Conservation (phyloP, 2,329 filamentous ascomycete species). For the Beauveria pseudobassiana region DNA sequence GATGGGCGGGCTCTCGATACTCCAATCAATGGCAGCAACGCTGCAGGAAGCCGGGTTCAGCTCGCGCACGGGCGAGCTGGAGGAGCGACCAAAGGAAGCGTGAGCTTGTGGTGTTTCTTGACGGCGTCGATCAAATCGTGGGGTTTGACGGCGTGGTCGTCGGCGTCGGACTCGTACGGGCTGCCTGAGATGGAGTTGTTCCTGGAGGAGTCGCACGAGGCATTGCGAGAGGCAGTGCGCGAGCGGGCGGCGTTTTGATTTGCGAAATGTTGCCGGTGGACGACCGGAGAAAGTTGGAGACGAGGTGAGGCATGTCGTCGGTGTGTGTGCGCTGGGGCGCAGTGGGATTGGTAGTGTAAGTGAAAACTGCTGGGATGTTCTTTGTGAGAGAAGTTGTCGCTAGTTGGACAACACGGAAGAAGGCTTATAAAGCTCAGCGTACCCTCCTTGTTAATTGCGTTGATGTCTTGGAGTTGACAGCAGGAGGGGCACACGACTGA, state of each 20-base stretch:
- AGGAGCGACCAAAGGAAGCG: conserved; percentile 29
- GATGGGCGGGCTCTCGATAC: conserved; percentile 79
- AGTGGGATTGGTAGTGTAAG: neutral
- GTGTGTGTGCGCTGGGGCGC: neutral
- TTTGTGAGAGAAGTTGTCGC: neutral
- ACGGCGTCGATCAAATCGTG: conserved; percentile 29
- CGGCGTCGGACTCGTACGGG: conserved; percentile 29
- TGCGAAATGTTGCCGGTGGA: conserved; percentile 48
- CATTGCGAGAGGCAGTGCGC: conserved; percentile 12
- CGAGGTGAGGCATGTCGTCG: conserved; percentile 47
- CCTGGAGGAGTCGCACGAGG: conserved; percentile 10
- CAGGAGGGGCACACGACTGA: conserved; percentile 9
- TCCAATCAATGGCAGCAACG: conserved; percentile 42
- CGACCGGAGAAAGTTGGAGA: conserved; percentile 49
- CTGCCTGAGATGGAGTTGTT: conserved; percentile 24
- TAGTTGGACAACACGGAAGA: neutral
- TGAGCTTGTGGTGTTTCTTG: conserved; percentile 36
- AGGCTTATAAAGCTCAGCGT: neutral
- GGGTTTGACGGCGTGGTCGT: conserved; percentile 31
- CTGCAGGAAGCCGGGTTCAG: conserved; percentile 19
- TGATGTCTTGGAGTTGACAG: conserved; percentile 2
- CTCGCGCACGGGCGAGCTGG: conserved; percentile 6
- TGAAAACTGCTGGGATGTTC: neutral
- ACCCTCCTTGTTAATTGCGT: conserved; percentile 5
- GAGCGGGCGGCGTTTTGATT: conserved; percentile 35